These are phyloP conservation scores for Meyerozyma carpophila DNA, from an alignment of 1,139 yeast genomes.

Conservation along the genomic window DNA sequence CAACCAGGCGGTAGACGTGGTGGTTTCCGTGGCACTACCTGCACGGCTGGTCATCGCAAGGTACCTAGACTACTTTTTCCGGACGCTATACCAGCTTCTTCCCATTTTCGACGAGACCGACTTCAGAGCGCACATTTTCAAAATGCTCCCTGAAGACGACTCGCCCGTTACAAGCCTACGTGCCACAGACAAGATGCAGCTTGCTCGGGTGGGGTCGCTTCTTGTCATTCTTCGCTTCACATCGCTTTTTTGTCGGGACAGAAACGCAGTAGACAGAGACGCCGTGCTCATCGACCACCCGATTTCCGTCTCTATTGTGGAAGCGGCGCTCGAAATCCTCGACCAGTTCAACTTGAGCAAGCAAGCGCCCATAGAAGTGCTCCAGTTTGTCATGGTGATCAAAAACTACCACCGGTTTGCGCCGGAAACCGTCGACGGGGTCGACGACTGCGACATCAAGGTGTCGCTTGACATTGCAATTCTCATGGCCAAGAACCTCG, in stretches of 20 bases:
- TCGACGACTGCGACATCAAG: not conserved
- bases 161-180: not conserved
- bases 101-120: not conserved
- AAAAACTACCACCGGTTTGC: not conserved
- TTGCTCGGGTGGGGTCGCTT: not conserved
- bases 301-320: not conserved
- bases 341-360: not conserved
- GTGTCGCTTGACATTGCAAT: not conserved
- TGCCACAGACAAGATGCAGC: not conserved
- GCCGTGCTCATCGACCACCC: not conserved
- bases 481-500: not conserved
- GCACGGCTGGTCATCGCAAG: not conserved
- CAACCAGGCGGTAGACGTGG: not conserved
- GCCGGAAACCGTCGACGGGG: not conserved
- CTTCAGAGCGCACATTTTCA: not conserved
- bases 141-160: not conserved
- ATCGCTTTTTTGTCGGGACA: not conserved
- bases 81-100: not conserved
- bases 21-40: not conserved
- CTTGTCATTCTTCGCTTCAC: not conserved
- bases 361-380: not conserved
- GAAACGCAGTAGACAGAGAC: not conserved
- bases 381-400: not conserved
- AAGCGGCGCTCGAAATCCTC: not conserved
- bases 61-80: not conserved